These are phyloP conservation scores for Rosa persica DNA, from an alignment of 306 rosid genomes.

Conservation along the genomic window DNA sequence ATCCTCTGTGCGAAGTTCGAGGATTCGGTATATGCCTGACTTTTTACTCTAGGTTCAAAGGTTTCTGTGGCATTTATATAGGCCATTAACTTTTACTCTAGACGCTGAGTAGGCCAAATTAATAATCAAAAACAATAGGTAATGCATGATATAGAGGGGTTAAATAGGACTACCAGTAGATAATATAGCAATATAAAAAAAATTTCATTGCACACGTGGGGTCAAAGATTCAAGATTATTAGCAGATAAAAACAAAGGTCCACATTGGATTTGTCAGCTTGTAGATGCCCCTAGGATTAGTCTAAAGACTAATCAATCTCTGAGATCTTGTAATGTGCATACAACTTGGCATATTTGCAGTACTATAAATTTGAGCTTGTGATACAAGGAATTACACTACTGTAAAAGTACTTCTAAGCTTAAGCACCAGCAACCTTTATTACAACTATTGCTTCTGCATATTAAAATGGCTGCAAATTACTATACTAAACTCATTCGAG, in stretches of 20 bases:
- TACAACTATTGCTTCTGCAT: neutral
- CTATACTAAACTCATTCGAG: neutral
- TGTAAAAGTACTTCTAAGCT: neutral
- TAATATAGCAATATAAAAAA: neutral
- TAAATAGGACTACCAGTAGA: neutral
- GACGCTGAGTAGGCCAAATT: slow-evolving; percentile 8
- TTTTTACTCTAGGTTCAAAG: no score
- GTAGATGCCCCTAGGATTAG: neutral
- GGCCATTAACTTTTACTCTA: neutral
- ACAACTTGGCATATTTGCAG: neutral
- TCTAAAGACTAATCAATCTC: neutral
- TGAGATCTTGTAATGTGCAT: neutral
- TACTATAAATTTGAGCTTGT: slow-evolving; percentile 19
- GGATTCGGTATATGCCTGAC: neutral
- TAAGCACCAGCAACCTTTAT: neutral
- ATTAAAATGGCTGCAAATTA: slow-evolving; percentile 9
- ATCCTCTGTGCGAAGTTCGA: neutral
- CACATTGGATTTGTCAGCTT: slow-evolving; percentile 25
- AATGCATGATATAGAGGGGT: neutral
- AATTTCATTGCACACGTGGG: neutral
- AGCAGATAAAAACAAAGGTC: slow-evolving; percentile 1
- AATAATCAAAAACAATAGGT: neutral
- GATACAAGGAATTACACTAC: neutral
- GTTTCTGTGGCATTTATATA: no score
- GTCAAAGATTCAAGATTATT: neutral